Evolutionary conservation across 2,329 filamentous ascomycete species (phyloP).

Genomic region (Sporothrix mexicana): DNA sequence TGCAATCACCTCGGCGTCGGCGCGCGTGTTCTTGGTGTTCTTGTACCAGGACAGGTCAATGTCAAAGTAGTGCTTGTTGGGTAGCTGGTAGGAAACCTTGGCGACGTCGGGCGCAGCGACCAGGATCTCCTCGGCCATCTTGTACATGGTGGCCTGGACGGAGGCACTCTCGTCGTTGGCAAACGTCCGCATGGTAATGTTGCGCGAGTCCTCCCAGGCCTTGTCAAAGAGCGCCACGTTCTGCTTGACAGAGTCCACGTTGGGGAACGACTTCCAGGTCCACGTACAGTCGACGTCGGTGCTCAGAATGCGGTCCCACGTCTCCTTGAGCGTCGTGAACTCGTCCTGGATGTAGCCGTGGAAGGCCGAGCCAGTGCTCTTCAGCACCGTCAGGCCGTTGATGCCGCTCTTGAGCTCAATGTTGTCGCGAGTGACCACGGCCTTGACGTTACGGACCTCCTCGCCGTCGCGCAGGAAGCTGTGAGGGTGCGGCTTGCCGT

Average conservation of each 20-base stretch:
- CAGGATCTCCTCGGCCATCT: slow-evolving; percentile 91
- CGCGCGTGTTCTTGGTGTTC: slow-evolving; percentile 90
- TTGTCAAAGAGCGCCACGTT: slow-evolving; percentile 72
- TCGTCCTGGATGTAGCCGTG: slow-evolving; percentile 93
- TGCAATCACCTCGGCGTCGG: slow-evolving; percentile 93
- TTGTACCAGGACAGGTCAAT: slow-evolving; percentile 98
- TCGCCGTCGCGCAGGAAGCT: slow-evolving; percentile 89
- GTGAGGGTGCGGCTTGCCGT: slow-evolving; percentile 91
- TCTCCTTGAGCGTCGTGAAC: slow-evolving; percentile 88
- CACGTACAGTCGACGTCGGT: slow-evolving; percentile 89
- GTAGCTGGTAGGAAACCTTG: slow-evolving; percentile 79
- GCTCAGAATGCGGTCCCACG: slow-evolving; percentile 92
- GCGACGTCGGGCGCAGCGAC: slow-evolving; percentile 73
- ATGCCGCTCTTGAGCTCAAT: slow-evolving; percentile 80
- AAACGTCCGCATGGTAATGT: slow-evolving; percentile 89
- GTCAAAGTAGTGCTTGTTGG: slow-evolving; percentile 99
- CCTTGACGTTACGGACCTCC: slow-evolving; percentile 85
- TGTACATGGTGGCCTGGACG: slow-evolving; percentile 98
- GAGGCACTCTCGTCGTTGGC: slow-evolving; percentile 89
- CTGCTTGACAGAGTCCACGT: slow-evolving; percentile 69
- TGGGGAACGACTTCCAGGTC: slow-evolving; percentile 78
- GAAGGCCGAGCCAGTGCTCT: slow-evolving; percentile 96
- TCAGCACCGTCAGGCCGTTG: slow-evolving; percentile 83
- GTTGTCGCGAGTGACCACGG: slow-evolving; percentile 70
- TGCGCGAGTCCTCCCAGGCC: slow-evolving; percentile 77